A percentile compares a stretch with the other conserved stretches of the same genome.
Conservation (phyloP, 2,329 filamentous ascomycete species). For the Aureobasidium sp. region DNA sequence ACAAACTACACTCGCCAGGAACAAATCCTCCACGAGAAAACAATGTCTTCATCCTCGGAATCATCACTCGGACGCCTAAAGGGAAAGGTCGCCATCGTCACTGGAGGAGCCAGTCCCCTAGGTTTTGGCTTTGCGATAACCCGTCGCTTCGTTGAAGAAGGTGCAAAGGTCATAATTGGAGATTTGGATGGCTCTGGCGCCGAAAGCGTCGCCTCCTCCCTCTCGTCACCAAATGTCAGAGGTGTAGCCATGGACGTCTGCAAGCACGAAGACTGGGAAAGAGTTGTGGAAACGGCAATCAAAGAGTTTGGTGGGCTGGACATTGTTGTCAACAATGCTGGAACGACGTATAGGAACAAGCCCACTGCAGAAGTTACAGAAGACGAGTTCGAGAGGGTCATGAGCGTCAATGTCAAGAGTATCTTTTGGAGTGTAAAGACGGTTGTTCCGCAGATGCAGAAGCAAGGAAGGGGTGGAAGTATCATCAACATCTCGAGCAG, state of each 20-base stretch:
- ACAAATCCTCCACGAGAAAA: not conserved
- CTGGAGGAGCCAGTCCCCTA: conserved; percentile 44
- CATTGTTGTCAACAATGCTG: conserved; percentile 54
- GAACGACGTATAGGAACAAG: conserved; percentile 52
- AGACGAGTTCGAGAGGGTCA: conserved; percentile 56
- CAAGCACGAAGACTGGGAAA: conserved; percentile 43
- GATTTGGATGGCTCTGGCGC: conserved; percentile 51
- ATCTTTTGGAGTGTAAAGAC: conserved; percentile 54
- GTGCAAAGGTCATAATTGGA: conserved; percentile 52
- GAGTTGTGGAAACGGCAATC: conserved; percentile 37
- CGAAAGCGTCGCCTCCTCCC: conserved; percentile 37
- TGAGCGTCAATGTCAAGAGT: conserved; percentile 61
- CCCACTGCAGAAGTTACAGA: conserved; percentile 56
- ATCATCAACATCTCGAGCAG: conserved; percentile 62
- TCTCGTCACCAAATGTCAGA: conserved; percentile 18
- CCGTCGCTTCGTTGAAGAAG: conserved; percentile 50
- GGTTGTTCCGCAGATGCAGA: conserved; percentile 52
- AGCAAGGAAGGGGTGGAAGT: conserved; percentile 46
- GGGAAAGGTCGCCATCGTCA: conserved; percentile 50
- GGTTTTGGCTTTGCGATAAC: conserved; percentile 58
- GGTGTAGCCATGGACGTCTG: conserved; percentile 38
- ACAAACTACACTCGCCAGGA: not conserved
- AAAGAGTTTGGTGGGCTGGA: conserved; percentile 46
- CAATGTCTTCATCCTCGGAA: not conserved
- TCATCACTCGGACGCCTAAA: conserved; percentile 25